Percentiles rank a stretch among this genome's conserved stretches.
Conservation (phyloP, 495 filamentous ascomycete genomes). For the Daldinia childiae region DNA sequence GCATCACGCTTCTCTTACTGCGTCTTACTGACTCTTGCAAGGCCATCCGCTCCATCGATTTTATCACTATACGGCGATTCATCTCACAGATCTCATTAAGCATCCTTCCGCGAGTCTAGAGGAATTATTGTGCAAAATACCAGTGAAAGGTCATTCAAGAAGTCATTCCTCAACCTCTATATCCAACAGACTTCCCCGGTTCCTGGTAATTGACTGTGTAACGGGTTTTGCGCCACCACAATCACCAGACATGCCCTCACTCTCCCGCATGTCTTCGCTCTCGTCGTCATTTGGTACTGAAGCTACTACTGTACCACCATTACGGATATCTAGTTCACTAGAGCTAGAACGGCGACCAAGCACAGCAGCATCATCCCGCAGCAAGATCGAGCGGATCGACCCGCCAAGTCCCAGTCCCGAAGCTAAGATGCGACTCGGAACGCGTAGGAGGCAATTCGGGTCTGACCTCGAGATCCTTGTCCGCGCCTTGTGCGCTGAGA, state of each 20-base stretch:
- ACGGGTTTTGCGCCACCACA: conserved; percentile 56
- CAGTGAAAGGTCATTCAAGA: conserved; percentile 41
- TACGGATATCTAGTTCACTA: conserved; percentile 30
- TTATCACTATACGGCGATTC: conserved; percentile 65
- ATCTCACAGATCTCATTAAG: conserved; percentile 61
- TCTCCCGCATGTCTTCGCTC: conserved; percentile 47
- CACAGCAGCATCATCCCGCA: conserved; percentile 42
- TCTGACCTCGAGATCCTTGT: conserved; percentile 71
- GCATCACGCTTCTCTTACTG: background rate
- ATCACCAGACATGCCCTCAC: conserved; percentile 44
- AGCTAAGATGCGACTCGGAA: conserved; percentile 61
- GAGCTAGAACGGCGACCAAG: conserved; percentile 42
- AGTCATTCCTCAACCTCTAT: conserved; percentile 42
- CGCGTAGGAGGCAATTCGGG: conserved; percentile 60
- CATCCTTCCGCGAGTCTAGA: conserved; percentile 52
- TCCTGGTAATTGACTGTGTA: conserved; percentile 65
- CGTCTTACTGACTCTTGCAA: conserved; percentile 38
- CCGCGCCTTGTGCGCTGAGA: conserved; percentile 74
- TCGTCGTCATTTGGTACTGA: conserved; percentile 47
- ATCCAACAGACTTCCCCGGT: conserved; percentile 50
- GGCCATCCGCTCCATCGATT: conserved; percentile 74
- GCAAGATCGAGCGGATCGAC: conserved; percentile 45
- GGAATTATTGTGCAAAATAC: conserved; percentile 46
- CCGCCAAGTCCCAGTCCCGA: conserved; percentile 47
- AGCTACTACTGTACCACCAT: conserved; percentile 24